Percentiles rank a stretch among this genome's conserved stretches.
phyloP scores from a whole-genome alignment of 148 eudicot species.

The Camellia sinensis region DNA sequence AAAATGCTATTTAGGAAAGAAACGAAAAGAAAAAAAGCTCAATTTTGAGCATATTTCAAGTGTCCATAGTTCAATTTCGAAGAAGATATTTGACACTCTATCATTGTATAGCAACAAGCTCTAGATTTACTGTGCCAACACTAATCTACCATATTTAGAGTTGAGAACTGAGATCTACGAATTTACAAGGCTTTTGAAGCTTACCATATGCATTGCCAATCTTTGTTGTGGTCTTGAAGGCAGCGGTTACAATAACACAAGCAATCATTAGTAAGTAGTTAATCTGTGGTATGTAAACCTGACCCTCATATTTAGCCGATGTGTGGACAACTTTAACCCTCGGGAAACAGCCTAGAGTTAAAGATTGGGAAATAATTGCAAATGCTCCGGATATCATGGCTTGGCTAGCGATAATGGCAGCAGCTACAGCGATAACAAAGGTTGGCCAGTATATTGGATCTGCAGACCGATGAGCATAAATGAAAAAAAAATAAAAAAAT shows the following conservation, averaged over 20 bases:
- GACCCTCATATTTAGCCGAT: constrained; percentile 62
- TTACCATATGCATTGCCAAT: constrained; percentile 83
- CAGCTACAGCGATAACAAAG: constrained; percentile 58
- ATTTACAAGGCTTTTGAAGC: not conserved
- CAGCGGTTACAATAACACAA: constrained; percentile 52
- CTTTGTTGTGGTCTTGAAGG: constrained; percentile 55
- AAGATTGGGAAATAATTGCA: constrained; percentile 60
- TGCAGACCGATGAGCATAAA: constrained; percentile 17
- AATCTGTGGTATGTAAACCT: constrained; percentile 79
- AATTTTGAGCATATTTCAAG: not conserved
- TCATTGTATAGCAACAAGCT: no score
- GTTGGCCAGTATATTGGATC: constrained; percentile 67
- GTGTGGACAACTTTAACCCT: constrained; percentile 73
- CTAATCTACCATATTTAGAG: no score
- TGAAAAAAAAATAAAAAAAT: no score
- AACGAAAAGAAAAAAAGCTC: not conserved
- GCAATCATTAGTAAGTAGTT: constrained; percentile 67
- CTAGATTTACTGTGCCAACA: no score
- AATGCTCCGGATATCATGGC: constrained; percentile 75
- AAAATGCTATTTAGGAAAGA: not conserved
- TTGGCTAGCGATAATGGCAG: constrained; percentile 83
- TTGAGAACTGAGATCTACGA: no score
- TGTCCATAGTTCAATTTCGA: no score
- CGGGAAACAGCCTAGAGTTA: constrained; percentile 68
- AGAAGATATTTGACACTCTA: no score